Percentiles rank a stretch among this genome's conserved stretches.
These are phyloP conservation scores for Lentinus polychrous DNA, from an alignment of 1,284 basidiomycete genomes.

Conservation along the genomic window DNA sequence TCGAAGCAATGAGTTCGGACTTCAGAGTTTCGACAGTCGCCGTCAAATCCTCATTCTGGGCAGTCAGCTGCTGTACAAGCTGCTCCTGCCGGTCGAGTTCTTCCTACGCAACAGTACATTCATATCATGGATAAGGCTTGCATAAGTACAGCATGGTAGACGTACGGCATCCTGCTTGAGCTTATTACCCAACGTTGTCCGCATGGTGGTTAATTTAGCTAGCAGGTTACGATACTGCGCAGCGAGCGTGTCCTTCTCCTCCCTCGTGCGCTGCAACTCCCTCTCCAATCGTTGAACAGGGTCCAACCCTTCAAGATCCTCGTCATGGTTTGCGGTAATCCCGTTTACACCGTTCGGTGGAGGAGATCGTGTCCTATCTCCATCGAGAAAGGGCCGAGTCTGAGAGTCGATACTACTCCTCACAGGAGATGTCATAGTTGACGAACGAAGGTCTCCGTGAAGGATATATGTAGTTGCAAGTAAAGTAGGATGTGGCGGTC, in stretches of 20 bases:
- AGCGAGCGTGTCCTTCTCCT: slow-evolving; percentile 83
- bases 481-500: no score
- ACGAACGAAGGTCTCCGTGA: no score
- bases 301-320: slow-evolving; percentile 28
- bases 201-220: slow-evolving; percentile 88
- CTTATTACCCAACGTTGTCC: slow-evolving; percentile 89
- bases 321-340: slow-evolving; percentile 15
- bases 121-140: slow-evolving; percentile 14
- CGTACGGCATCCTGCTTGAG: slow-evolving; percentile 93
- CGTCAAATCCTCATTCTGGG: slow-evolving; percentile 70
- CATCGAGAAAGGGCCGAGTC: slow-evolving; percentile 20
- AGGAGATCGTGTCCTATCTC: slow-evolving; percentile 19
- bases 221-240: slow-evolving; percentile 84
- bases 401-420: no score
- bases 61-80: slow-evolving; percentile 67
- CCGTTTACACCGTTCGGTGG: slow-evolving; percentile 24
- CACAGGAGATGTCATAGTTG: no score
- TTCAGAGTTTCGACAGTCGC: slow-evolving; percentile 70
- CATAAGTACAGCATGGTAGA: slow-evolving; percentile 18
- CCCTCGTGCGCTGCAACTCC: slow-evolving; percentile 53
- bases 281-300: slow-evolving; percentile 47
- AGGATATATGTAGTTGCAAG: no score
- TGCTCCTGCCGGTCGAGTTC: slow-evolving; percentile 90
- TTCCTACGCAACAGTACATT: slow-evolving; percentile 56
- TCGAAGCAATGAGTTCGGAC: slow-evolving; percentile 67